Conservation (phyloP, 1,284 basidiomycete species). For the Ustanciosporium gigantosporum region DNA sequence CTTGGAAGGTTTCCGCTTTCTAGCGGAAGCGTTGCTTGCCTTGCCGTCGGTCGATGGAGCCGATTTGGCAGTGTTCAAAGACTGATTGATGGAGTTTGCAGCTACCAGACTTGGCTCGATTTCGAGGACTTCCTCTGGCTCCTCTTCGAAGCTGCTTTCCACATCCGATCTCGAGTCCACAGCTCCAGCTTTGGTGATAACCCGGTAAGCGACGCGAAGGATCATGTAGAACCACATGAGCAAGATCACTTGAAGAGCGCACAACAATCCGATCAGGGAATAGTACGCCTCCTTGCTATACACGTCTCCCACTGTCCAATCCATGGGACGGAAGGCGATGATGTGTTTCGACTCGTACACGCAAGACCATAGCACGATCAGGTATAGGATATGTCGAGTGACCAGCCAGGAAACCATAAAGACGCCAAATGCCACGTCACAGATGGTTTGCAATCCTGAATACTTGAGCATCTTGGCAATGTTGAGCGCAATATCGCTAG, state of each 20-base stretch:
- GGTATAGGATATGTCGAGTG: slow-evolving; percentile 52
- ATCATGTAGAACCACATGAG: slow-evolving; percentile 85
- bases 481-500: slow-evolving; percentile 85
- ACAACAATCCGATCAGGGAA: slow-evolving; percentile 35
- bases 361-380: slow-evolving; percentile 46
- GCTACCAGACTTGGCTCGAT: no score
- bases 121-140: no score
- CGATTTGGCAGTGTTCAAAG: no score
- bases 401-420: slow-evolving; percentile 63
- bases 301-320: slow-evolving; percentile 10
- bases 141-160: slow-evolving; percentile 35
- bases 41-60: no score
- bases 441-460: slow-evolving; percentile 70
- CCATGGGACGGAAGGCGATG: slow-evolving; percentile 15
- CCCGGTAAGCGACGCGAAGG: slow-evolving; percentile 76
- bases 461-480: slow-evolving; percentile 90
- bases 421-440: slow-evolving; percentile 76
- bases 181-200: slow-evolving; percentile 76
- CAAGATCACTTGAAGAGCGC: slow-evolving; percentile 69
- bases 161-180: slow-evolving; percentile 67
- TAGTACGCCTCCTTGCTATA: slow-evolving; percentile 12
- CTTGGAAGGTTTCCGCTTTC: no score
- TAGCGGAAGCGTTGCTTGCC: no score
- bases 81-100: no score
- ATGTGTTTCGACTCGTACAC: slow-evolving; percentile 18